Base-by-base conservation (phyloP, 495 filamentous ascomycete genomes). In the Oleoguttula mirabilis region DNA sequence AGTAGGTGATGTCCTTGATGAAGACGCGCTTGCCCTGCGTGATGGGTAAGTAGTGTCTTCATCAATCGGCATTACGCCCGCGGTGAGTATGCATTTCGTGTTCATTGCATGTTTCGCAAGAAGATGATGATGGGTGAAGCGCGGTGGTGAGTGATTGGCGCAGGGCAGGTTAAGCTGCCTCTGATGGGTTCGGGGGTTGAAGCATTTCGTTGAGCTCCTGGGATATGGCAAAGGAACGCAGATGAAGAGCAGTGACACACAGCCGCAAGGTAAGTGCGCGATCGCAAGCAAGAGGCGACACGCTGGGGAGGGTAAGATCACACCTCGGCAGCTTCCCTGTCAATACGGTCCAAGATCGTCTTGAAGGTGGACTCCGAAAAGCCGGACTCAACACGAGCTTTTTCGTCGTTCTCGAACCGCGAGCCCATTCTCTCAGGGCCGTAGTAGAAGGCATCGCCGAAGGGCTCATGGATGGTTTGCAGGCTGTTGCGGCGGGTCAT, bases 1-100 rank as follows among this genome's bases (percentile, higher is more conserved):
- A 94, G 60, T 95, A 77, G 27, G 80, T 73, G 56, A 98, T 98
- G 60, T 96, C 90, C 60, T 98, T 98, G 73, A 98, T 90, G 68
- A 96, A 93, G 52, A 94, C 61, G 43, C 90, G 80, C 65, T 94
- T 94, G 51, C 68, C 71, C 75, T 81, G 51, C 25, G 32, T 35
- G 20, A 36, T 33, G 36, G 34, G 57, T 50, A 55, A 61, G 58
- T 54, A 57, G 25, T 11, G 24, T 4, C 37, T 19, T 21, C 22
- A 17, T 10, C 32, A 35, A 35, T 6, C 32, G 32, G 32, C 8
- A n/a, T n/a, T n/a, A n/a, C n/a, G 32, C 6, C 32, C 8, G 32
- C 32, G 12, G 8, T 6, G 15, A 6, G 8, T 14, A 30, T 8
- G 8, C 27, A 14, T 8, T 30, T 30, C 27, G 27, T 8, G 14